These are phyloP conservation scores for Cytidiella melzeri DNA, from an alignment of 768 basidiomycete species.

Conservation along the genomic window DNA sequence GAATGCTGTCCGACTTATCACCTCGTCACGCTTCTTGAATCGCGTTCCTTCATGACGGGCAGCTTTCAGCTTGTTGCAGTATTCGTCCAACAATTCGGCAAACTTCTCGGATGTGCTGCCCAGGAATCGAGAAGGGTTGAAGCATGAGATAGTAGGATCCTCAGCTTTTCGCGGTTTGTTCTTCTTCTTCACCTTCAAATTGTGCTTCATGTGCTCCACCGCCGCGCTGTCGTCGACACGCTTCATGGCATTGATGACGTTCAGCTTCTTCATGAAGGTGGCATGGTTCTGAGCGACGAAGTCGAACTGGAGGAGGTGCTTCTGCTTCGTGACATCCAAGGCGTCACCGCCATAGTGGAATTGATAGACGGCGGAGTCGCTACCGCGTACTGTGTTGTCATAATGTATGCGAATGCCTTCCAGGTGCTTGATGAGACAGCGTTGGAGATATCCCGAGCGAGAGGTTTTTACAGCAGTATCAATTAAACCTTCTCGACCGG, in stretches of 20 bases:
- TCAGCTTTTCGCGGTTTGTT: conserved; percentile 42
- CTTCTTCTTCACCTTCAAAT: conserved; percentile 60
- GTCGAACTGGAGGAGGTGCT: conserved; percentile 89
- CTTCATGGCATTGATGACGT: conserved; percentile 51
- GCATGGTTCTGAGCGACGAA: conserved; percentile 85
- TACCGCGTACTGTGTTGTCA: conserved; percentile 95
- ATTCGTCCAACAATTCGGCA: conserved; percentile 71
- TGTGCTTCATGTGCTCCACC: conserved; percentile 79
- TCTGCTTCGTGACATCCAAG: conserved; percentile 95
- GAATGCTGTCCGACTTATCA: conserved; percentile 56
- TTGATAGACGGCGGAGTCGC: conserved; percentile 89
- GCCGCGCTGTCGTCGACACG: conserved; percentile 66
- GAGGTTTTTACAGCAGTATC: conserved; percentile 99
- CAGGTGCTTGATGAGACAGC: conserved; percentile 97
- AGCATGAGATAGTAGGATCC: conserved; percentile 67
- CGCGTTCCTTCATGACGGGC: conserved; percentile 28
- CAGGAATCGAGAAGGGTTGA: conserved; percentile 71
- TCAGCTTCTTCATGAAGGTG: conserved; percentile 69
- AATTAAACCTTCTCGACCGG: conserved; percentile 96
- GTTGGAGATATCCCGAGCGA: conserved; percentile 95
- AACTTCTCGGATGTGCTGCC: conserved; percentile 93
- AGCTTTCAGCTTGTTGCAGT: conserved; percentile 53
- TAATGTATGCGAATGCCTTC: conserved; percentile 97
- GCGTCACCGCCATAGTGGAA: conserved; percentile 97
- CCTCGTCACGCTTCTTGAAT: conserved; percentile 40